Conservation (phyloP, 1,284 basidiomycete genomes). For the Sutorius eximius region DNA sequence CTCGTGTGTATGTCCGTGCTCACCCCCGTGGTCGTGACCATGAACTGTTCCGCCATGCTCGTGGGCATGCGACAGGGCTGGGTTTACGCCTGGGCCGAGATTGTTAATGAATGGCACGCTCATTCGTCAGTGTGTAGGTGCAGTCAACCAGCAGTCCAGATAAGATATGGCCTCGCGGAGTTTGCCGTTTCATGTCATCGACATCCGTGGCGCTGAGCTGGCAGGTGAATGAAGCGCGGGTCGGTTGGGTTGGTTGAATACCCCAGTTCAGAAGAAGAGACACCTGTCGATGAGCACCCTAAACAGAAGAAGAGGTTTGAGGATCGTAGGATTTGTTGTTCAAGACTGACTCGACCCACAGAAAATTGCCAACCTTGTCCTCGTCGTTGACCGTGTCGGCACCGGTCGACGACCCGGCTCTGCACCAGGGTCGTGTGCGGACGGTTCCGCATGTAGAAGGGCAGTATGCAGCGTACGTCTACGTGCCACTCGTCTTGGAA, state of each 20-base stretch:
- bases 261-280: conserved; percentile 37
- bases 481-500: conserved; percentile 56
- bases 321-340: not conserved
- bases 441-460: conserved; percentile 75
- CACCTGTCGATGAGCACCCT: conserved; percentile 2
- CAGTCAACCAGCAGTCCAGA: not conserved
- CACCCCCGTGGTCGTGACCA: conserved; percentile 48
- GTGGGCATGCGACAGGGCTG: conserved; percentile 42
- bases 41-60: conserved; percentile 33
- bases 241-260: conserved; percentile 29
- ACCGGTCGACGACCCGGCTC: conserved; percentile 63
- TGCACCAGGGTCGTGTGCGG: conserved; percentile 80
- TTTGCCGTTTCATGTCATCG: conserved; percentile 14
- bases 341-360: conserved; percentile 28
- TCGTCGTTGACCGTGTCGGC: conserved; percentile 44
- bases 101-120: conserved; percentile 75
- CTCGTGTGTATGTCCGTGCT: conserved; percentile 91
- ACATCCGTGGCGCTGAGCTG: not conserved
- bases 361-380: conserved; percentile 62
- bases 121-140: conserved; percentile 35
- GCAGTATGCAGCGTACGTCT: conserved; percentile 76
- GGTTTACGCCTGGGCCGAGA: conserved; percentile 40
- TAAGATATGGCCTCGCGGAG: conserved; percentile 13
- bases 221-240: conserved; percentile 27
- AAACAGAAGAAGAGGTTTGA: conserved; percentile 32